phyloP scores from a whole-genome alignment of 2,329 filamentous ascomycete species.

The Penicillium psychrosexuale region DNA sequence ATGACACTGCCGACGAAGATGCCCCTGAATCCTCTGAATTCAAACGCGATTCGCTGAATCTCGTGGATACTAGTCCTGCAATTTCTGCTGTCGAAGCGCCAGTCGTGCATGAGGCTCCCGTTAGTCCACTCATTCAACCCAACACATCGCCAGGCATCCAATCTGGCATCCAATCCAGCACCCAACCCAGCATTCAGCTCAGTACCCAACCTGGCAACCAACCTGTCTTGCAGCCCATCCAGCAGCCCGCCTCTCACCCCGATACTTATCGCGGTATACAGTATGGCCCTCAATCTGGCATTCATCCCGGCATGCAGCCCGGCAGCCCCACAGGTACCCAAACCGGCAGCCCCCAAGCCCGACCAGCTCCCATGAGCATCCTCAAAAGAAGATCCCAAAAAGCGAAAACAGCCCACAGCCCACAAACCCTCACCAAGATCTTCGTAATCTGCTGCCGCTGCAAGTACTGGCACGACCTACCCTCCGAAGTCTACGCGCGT shows the following conservation, averaged over 20 bases:
- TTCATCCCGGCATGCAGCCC: not conserved
- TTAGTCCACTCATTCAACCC: not conserved
- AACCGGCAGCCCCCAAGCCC: slow-evolving; percentile 6
- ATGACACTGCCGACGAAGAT: slow-evolving; percentile 34
- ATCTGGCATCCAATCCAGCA: not conserved
- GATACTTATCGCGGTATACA: not conserved
- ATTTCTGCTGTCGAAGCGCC: not conserved
- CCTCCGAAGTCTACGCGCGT: slow-evolving; percentile 38
- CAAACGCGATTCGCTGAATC: not conserved
- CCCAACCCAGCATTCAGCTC: not conserved
- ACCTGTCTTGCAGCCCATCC: too few species aligned
- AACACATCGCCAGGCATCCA: not conserved
- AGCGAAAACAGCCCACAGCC: slow-evolving; percentile 11
- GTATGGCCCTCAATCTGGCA: not conserved
- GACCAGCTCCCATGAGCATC: slow-evolving; percentile 1
- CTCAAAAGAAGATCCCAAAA: slow-evolving; percentile 16
- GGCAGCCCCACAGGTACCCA: not conserved
- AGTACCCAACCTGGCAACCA: not conserved
- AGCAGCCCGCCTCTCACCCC: not conserved
- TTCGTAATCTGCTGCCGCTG: slow-evolving; percentile 47
- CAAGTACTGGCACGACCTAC: slow-evolving; percentile 45
- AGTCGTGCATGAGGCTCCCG: not conserved
- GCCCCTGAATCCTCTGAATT: slow-evolving; percentile 13
- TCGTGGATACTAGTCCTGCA: not conserved
- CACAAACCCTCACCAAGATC: slow-evolving; percentile 34